Base-by-base conservation (phyloP, 2,329 filamentous ascomycete species). In the Alternaria sp. region DNA sequence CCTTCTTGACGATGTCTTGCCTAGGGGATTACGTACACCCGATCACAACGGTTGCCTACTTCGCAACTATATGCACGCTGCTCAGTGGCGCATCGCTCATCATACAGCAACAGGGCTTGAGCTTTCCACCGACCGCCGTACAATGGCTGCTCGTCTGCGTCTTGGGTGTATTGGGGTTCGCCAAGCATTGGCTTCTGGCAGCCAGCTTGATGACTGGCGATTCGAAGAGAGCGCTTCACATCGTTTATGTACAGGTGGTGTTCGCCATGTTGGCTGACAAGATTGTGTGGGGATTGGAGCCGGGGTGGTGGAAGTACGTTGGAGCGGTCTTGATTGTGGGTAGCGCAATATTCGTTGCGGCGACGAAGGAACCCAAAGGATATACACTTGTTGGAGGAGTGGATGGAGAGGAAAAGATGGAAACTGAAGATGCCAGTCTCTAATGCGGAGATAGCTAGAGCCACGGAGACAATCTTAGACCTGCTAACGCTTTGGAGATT, bases 181-280 rank as follows among this genome's bases (percentile, higher is more conserved):
- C 29, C 21, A 46, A 24, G 44, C 44, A 46, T 46, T 46, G 29
- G 29, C 44, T 46, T 29, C 6, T 46, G 44, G 44, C 44, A 24
- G 44, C 44, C 29, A 46, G 44, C 44, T 46, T 46, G 44, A 46
- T 46, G 44, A 46, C 44, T 33, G 29, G 29, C 29, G 44, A 46
- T 34, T 46, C 44, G 7, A 46, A 46, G 17, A 46, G 2, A 34
- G 44, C 44, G 44, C 44, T 46, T 46, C 44, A 46, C 11, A 24
- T 46, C 29, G 29, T 46, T 24, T 33, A 46, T 11, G 17, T 46
- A 17, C 44, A 46, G 21, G 44, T 46, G 3, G 44, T 46, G 29
- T 46, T 46, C 3, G 44, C 44, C 31, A 46, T 46, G 44, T 1
- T 46, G 5, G 44, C 44, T 13, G 44, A 46, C 14, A 46, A 46